Evolutionary conservation across 345 rosid genomes (phyloP), one percentile per base, ranked within the genome.

Genomic region (Eucalyptus pauciflora): DNA sequence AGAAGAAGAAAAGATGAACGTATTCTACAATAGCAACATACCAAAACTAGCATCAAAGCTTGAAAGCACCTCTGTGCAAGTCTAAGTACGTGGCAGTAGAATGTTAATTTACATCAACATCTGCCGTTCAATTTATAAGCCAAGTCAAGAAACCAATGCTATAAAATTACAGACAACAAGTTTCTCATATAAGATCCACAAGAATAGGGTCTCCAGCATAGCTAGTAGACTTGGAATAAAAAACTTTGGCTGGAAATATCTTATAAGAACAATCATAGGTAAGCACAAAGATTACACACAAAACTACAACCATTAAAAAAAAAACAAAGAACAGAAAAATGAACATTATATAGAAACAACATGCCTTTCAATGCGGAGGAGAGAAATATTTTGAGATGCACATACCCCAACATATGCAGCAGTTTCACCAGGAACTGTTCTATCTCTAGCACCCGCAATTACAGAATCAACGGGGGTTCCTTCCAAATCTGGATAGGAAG

Each of bases 401-500:
- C 95, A 91, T 89, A 97, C 99, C 96, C 95, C 96, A 87, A 91
- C 90, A 64, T 91, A 91, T 24, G 89, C 86, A 89, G 93, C 94
- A 86, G 69, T 89, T 92, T 91, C 95, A 54, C 93, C 90, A 87
- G 90, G 49, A n/a, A 88, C 60, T 49, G 91, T 88, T 91, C 92
- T 91, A 86, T 90, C 91, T 89, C 91, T 92, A 87, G 94, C 92
- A 89, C 93, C 92, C 10, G 87, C 85, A 14, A 58, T 43, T 56
- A 94, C 94, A 89, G 92, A 93, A 89, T 92, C 89, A 86, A 89
- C 90, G 86, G 96, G 91, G 64, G 90, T 89, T 87, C 91, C 94
- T 92, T 91, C 92, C 67, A 97, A 98, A 94, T 96, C 99, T 88
- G 99, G 99, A 94, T 97, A 97, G 50, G 99, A 96, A 89, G 98